Base-by-base conservation (phyloP, 345 rosid species). In the Melaleuca alternifolia region DNA sequence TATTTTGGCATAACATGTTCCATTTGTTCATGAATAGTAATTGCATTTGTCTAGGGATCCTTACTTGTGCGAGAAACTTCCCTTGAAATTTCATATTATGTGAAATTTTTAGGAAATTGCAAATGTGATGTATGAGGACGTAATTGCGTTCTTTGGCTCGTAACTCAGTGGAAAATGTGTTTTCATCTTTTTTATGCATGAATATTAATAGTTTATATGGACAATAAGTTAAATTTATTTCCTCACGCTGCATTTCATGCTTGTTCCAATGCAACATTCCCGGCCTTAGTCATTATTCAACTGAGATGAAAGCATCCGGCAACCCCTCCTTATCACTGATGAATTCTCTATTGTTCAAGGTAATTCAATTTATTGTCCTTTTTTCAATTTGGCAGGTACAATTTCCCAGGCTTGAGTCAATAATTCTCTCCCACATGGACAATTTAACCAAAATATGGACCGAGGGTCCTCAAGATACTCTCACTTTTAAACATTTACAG, bases 381-480 rank as follows among this genome's bases (percentile, higher is more conserved):
- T 62, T 62, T 8, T 2, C 15, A 3, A 14, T 30, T 28, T 62
- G 76, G 0, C 6, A 28, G 76, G 44, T 62, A 28, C 76, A 28
- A 30, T 62, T 62, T 62, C 76, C 44, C 30, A 8, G 0, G 6
- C 76, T 62, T 30, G 0, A 0, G 0, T 14, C 0, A 0, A 15
- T 62, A 5, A 1, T 14, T 3, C 76, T 62, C 11, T 62, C 76
- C 10, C 44, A 62, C 21, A 62, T 62, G 76, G 44, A 30, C 2
- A 7, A 15, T 14, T 62, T 62, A 30, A 62, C 0, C 44, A 30
- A 62, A 30, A 62, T 62, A 62, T 62, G 76, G 44, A 7, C 1
- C 0, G 0, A 30, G 0, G 7, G 0, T 62, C 41, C 76, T 62
- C 21, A 1, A 30, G 11, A 62, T 1, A 62, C 11, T 62, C 44